A percentile compares a stretch with the other conserved stretches of the same genome.
phyloP scores from a whole-genome alignment of 371 early-diverging fungal species.

The Zopfochytrium polystomum region DNA sequence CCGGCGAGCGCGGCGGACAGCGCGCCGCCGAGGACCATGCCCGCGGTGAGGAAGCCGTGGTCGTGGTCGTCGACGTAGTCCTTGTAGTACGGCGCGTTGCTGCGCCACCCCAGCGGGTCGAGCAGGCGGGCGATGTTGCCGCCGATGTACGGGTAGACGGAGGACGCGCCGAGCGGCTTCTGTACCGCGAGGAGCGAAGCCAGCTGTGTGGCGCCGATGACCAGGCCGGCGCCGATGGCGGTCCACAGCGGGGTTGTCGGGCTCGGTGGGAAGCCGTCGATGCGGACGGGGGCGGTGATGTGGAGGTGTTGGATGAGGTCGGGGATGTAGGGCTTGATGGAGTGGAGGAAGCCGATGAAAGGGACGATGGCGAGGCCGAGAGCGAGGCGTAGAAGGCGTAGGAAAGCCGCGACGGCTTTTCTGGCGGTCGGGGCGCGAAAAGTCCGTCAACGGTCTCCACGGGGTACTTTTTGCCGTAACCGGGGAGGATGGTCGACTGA shows the following conservation, averaged over 20 bases:
- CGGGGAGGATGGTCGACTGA: neutral
- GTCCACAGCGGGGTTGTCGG: slow-evolving; percentile 14
- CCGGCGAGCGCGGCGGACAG: neutral
- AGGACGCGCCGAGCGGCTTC: slow-evolving; percentile 23
- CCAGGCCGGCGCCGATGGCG: slow-evolving; percentile 25
- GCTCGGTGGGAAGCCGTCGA: neutral
- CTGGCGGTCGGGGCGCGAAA: too few species aligned
- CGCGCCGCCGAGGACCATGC: slow-evolving; percentile 13
- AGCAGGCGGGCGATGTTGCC: slow-evolving; percentile 5
- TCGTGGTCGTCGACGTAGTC: neutral
- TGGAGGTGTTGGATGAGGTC: neutral
- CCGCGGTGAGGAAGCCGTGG: slow-evolving; percentile 6
- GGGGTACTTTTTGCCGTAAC: neutral
- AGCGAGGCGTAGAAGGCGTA: too few species aligned
- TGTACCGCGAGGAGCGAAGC: slow-evolving; percentile 10
- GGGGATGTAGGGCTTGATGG: neutral
- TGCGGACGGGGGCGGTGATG: neutral
- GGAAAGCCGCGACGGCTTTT: too few species aligned
- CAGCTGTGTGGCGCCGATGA: slow-evolving; percentile 23
- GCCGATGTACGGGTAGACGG: slow-evolving; percentile 22
- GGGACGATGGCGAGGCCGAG: neutral
- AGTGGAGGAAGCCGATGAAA: neutral
- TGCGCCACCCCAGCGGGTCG: slow-evolving; percentile 17
- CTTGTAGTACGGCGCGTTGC: slow-evolving; percentile 17
- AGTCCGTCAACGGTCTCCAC: too few species aligned